Percentiles rank a stretch among this genome's conserved stretches.
These are phyloP conservation scores for Clavispora carvajalis DNA, from an alignment of 805 yeast species.

Conservation along the genomic window DNA sequence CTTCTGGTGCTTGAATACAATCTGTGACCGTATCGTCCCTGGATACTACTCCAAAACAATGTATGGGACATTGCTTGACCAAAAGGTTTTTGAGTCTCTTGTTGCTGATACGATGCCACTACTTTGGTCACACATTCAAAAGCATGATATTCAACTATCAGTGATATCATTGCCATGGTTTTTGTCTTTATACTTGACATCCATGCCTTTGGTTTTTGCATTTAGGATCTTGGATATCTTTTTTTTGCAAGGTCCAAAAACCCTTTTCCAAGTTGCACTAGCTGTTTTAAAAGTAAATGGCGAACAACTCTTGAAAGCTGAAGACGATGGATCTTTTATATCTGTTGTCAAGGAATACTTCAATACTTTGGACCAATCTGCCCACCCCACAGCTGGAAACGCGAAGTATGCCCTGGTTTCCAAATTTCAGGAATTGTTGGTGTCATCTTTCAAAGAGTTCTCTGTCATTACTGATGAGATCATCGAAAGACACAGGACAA, in stretches of 20 bases:
- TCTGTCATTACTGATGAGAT: slow-evolving; percentile 70
- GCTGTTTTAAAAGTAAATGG: slow-evolving; percentile 89
- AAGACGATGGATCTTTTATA: slow-evolving; percentile 90
- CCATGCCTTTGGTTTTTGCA: slow-evolving; percentile 94
- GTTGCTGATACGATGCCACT: slow-evolving; percentile 88
- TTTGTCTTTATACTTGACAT: slow-evolving; percentile 77
- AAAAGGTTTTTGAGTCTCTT: slow-evolving; percentile 84
- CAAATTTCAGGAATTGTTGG: slow-evolving; percentile 83
- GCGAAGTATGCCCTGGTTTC: slow-evolving; percentile 64
- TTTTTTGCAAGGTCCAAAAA: slow-evolving; percentile 82
- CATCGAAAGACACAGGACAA: slow-evolving; percentile 63
- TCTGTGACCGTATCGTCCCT: slow-evolving; percentile 84
- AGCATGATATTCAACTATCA: slow-evolving; percentile 82
- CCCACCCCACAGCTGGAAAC: slow-evolving; percentile 66
- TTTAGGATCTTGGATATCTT: slow-evolving; percentile 87
- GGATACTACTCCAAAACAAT: slow-evolving; percentile 95
- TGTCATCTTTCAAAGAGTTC: slow-evolving; percentile 90
- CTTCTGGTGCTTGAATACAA: slow-evolving; percentile 78
- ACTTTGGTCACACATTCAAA: slow-evolving; percentile 74
- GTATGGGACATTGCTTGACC: slow-evolving; percentile 95
- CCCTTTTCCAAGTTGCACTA: slow-evolving; percentile 86
- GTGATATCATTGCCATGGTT: slow-evolving; percentile 97
- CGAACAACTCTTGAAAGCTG: slow-evolving; percentile 69
- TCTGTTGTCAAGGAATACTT: slow-evolving; percentile 82
- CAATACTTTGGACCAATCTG: slow-evolving; percentile 67